Evolutionary conservation across 2,329 filamentous ascomycete genomes (phyloP), one percentile per base, ranked within the genome.

Genomic region (Clarireedia homoeocarpa): DNA sequence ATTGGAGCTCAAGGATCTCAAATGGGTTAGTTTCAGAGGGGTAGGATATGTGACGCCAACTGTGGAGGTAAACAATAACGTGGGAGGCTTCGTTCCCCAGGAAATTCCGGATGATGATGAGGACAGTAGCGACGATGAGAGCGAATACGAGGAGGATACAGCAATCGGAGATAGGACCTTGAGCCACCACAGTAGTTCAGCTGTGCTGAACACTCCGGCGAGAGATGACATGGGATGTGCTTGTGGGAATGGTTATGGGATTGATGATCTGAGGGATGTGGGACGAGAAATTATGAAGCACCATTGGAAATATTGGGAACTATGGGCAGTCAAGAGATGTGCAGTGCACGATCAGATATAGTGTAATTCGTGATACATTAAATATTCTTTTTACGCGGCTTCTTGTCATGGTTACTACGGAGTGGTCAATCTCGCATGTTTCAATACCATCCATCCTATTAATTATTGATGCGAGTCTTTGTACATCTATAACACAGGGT

Each of bases 21-120:
- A 84, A 47, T 84, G 81, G 75, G 75, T 86, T 30, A 82, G 81
- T 61, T 69, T 88, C n/a, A 73, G 80, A 38, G 72, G 80, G 5
- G 81, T 85, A 48, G 79, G 81, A 39, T 86, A 86, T 63, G 76
- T 75, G 34, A 55, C 6, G 12, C 42, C 42, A 24, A 24, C 42
- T 12, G 20, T 46, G 12, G 47, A 34, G n/a, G 27, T 34, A n/a
- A 27, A 26, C 15, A 55, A 44, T 36, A n/a, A 27, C 26, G 24
- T 26, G 9, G 2, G 51, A 7, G 45, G 45, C 6, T 48, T 48
- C 34, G 26, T 48, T 14, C 42, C 17, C 10, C 45, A 48, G 12
- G 50, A 42, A 14, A 38, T 27, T 23, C 15, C 24, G 1, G 52
- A 56, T 23, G 53, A 50, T n/a, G 36, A 30, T 15, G 48, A 48